phyloP scores from a whole-genome alignment of 2,329 filamentous ascomycete species.

The Coniochaeta sp. region DNA sequence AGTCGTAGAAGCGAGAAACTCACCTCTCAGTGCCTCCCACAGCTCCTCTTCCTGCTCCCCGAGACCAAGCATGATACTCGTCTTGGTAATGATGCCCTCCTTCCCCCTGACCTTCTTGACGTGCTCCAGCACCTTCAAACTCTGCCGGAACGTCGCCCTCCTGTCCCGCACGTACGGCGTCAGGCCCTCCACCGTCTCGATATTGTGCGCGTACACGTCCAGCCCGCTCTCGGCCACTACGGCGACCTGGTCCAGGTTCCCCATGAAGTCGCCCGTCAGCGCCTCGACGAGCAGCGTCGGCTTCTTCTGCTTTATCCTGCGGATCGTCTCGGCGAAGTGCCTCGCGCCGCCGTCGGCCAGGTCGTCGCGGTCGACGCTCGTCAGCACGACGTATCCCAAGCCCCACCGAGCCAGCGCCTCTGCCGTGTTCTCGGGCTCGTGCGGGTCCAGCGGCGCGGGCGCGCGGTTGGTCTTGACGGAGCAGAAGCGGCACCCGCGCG shows the following conservation, averaged over 20 bases:
- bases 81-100: slow-evolving; percentile 89
- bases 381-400: slow-evolving; percentile 90
- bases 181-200: slow-evolving; percentile 88
- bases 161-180: slow-evolving; percentile 88
- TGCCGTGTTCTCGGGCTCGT: slow-evolving; percentile 94
- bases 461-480: slow-evolving; percentile 81
- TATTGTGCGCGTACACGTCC: slow-evolving; percentile 95
- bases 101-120: slow-evolving; percentile 67
- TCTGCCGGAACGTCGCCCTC: slow-evolving; percentile 82
- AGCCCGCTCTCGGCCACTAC: slow-evolving; percentile 80
- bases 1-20: slow-evolving; percentile 9
- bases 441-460: slow-evolving; percentile 76
- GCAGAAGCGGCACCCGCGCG: slow-evolving; percentile 92
- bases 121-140: slow-evolving; percentile 67
- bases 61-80: slow-evolving; percentile 91
- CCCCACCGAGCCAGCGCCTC: slow-evolving; percentile 92
- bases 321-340: slow-evolving; percentile 91
- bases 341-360: slow-evolving; percentile 77
- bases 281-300: slow-evolving; percentile 74
- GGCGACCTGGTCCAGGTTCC: slow-evolving; percentile 79
- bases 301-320: slow-evolving; percentile 82
- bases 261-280: slow-evolving; percentile 79
- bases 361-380: slow-evolving; percentile 90
- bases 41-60: slow-evolving; percentile 88
- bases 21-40: slow-evolving; percentile 66